These are phyloP conservation scores for Calocera cornea DNA, from an alignment of 768 basidiomycete species.

Conservation along the genomic window DNA sequence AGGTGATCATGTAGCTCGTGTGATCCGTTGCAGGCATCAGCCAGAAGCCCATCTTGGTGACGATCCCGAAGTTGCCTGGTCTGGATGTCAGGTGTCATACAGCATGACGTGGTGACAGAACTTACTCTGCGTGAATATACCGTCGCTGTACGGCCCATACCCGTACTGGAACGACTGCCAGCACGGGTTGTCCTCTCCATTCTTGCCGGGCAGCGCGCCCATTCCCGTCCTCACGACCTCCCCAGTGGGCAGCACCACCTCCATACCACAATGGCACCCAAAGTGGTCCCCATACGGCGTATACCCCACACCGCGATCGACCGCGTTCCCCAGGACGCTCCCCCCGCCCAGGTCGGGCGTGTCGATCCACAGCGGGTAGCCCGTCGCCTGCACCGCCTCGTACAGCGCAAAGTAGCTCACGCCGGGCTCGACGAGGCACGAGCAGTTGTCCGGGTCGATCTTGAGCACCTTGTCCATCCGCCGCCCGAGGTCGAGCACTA, in stretches of 20 bases:
- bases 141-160: slow-evolving; percentile 14
- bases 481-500: slow-evolving; percentile 7
- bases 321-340: slow-evolving; percentile 8
- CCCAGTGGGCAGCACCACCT: slow-evolving; percentile 15
- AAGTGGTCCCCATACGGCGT: slow-evolving; percentile 14
- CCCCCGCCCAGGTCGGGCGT: slow-evolving; percentile 14
- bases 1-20: slow-evolving; percentile 13
- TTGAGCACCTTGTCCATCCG: slow-evolving; percentile 15
- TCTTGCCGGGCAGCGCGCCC: slow-evolving; percentile 10
- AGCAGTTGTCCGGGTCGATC: slow-evolving; percentile 11
- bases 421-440: slow-evolving; percentile 13
- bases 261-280: slow-evolving; percentile 14
- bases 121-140: slow-evolving; percentile 14
- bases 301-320: slow-evolving; percentile 7
- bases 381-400: slow-evolving; percentile 9
- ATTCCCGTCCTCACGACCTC: slow-evolving; percentile 15
- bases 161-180: slow-evolving; percentile 15
- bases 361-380: slow-evolving; percentile 12
- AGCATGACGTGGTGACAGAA: neutral
- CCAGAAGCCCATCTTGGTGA: slow-evolving; percentile 14
- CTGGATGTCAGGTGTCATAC: neutral
- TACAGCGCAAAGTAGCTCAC: slow-evolving; percentile 14
- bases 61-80: slow-evolving; percentile 10
- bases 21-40: slow-evolving; percentile 13
- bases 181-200: slow-evolving; percentile 5